Base-by-base conservation (phyloP, 1,284 basidiomycete species). In the Fomitiporia mediterranea region DNA sequence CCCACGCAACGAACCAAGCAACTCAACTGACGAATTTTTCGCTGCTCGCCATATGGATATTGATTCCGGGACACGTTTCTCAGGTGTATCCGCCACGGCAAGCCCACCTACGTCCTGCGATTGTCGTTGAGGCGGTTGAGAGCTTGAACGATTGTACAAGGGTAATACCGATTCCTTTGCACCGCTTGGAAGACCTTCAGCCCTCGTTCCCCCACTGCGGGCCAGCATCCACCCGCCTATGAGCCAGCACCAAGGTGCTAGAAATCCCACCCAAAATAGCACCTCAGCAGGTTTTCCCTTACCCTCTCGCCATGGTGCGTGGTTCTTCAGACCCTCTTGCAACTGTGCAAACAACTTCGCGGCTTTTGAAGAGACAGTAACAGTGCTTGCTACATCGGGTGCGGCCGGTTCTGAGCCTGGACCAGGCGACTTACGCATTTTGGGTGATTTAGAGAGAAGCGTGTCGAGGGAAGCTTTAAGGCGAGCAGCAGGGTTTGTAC, bases 141-240 rank as follows among this genome's bases (percentile, higher is more conserved):
- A 19, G n/a, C 23, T 32, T 19, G 42, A 34, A n/a, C 17, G 19
- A 11, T 5, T 53, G 30, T 48, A 28, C 25, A 56, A 15, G 19
- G 49, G 49, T 49, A 51, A 50, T 5, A 15, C 49, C 15, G 44
- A 28, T 17, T 56, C 55, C 21, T 67, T 55, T 53, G 54, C 46
- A 52, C 61, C 55, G 49, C 38, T 43, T 32, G 55, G 55, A 3
- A 51, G 23, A 3, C 55, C 55, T 40, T 58, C 56, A n/a, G 40
- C 43, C 17, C 53, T 43, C 17, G 55, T 51, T 11, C 54, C 58
- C 72, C 75, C 76, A 35, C 73, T 69, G 42, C 69, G 67, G 49
- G 74, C 76, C 58, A 84, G 74, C 61, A 84, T 77, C 86, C 86
- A 88, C 2, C 85, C 85, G 0, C 85, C 85, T 13, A 88, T 74